A percentile compares a stretch with the other conserved stretches of the same genome.
Conservation (phyloP, 2,329 filamentous ascomycete genomes). For the Nectriaceae sp. region DNA sequence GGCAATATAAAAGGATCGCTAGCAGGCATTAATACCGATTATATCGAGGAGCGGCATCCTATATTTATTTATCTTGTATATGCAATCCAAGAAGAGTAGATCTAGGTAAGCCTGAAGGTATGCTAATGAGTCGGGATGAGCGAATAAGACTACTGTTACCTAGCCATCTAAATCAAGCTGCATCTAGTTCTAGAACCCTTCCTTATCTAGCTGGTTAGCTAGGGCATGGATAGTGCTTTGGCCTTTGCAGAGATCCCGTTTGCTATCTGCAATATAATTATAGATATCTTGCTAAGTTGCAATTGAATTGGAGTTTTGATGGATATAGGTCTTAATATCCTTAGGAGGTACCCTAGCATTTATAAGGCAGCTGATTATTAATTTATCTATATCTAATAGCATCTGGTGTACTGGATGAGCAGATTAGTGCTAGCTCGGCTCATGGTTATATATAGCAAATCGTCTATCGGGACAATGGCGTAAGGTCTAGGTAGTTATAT, state of each 20-base stretch:
- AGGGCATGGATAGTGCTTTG: slow-evolving; percentile 22
- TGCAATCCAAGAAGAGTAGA: slow-evolving; percentile 19
- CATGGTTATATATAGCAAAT: too few species aligned
- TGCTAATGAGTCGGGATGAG: slow-evolving; percentile 19
- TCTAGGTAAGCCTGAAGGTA: slow-evolving; percentile 19
- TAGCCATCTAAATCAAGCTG: slow-evolving; percentile 13
- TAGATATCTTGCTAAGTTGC: slow-evolving; percentile 23
- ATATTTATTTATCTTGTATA: slow-evolving; percentile 12
- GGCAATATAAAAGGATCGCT: too few species aligned
- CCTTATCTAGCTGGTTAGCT: slow-evolving; percentile 15
- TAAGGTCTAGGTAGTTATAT: too few species aligned
- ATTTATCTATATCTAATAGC: slow-evolving; percentile 4
- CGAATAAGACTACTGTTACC: slow-evolving; percentile 20
- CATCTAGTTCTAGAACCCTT: slow-evolving; percentile 20
- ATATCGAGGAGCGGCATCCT: too few species aligned
- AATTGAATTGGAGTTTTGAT: slow-evolving; percentile 11
- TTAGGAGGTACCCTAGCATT: slow-evolving; percentile 13
- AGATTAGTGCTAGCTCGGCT: too few species aligned
- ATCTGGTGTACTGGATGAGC: slow-evolving; percentile 9
- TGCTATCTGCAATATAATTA: slow-evolving; percentile 16
- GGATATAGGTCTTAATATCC: slow-evolving; percentile 17
- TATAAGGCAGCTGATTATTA: slow-evolving; percentile 7
- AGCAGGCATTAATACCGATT: too few species aligned
- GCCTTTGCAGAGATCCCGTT: slow-evolving; percentile 13
- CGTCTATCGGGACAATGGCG: too few species aligned